phyloP scores from a whole-genome alignment of 2,329 filamentous ascomycete genomes.

The Trichoderma aggressivum region DNA sequence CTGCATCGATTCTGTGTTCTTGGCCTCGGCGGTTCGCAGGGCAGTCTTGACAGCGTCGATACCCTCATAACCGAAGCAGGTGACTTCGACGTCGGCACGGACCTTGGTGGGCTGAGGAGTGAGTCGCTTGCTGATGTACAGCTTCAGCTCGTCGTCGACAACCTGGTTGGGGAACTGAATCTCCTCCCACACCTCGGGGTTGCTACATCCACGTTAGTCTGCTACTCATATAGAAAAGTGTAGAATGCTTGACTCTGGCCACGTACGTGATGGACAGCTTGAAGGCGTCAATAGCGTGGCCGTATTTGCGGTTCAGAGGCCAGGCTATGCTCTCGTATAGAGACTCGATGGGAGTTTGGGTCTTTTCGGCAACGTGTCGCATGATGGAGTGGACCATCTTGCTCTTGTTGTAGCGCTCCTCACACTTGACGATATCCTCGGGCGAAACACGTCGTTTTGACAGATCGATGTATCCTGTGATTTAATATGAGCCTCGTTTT shows the following conservation, averaged over 20 bases:
- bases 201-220: constrained; percentile 49
- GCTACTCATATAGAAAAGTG: not conserved
- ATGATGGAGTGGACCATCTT: constrained; percentile 99
- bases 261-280: constrained; percentile 95
- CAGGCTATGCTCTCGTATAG: constrained; percentile 94
- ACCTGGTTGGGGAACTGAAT: constrained; percentile 82
- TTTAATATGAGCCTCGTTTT: constrained; percentile 19
- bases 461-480: constrained; percentile 83
- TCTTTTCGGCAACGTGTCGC: constrained; percentile 98
- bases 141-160: constrained; percentile 84
- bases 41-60: constrained; percentile 98
- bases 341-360: constrained; percentile 85
- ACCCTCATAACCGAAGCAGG: constrained; percentile 92
- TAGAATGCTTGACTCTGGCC: not conserved
- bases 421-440: constrained; percentile 97
- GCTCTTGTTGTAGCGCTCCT: constrained; percentile 99
- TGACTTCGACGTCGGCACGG: constrained; percentile 94
- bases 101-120: constrained; percentile 99
- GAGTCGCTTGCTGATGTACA: constrained; percentile 94
- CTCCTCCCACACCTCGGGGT: constrained; percentile 94
- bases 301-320: constrained; percentile 97
- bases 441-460: constrained; percentile 97
- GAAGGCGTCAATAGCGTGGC: constrained; percentile 95
- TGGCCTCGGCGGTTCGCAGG: constrained; percentile 83
- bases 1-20: constrained; percentile 87